These are phyloP conservation scores for Juglanconis oblonga DNA, from an alignment of 2,329 filamentous ascomycete species.

Conservation along the genomic window DNA sequence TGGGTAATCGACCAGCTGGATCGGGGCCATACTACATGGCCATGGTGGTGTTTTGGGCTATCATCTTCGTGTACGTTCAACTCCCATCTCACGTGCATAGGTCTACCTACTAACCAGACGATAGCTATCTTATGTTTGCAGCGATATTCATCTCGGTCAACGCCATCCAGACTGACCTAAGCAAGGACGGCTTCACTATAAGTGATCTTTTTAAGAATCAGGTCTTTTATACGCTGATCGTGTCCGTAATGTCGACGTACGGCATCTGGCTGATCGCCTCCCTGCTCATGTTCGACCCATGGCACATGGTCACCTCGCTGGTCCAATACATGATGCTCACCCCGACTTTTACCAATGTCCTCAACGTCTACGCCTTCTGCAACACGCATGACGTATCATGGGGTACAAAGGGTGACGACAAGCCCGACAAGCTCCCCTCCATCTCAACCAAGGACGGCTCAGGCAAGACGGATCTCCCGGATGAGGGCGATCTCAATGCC, in stretches of 20 bases:
- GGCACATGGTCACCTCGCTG: constrained; percentile 98
- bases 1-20: constrained; percentile 92
- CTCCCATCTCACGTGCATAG: not conserved
- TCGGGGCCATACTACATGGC: constrained; percentile 92
- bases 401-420: constrained; percentile 98
- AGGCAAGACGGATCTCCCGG: constrained; percentile 92
- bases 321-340: constrained; percentile 92
- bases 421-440: constrained; percentile 82
- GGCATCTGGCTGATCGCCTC: constrained; percentile 90
- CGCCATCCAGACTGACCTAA: constrained; percentile 72
- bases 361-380: constrained; percentile 99
- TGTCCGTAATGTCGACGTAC: constrained; percentile 89
- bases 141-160: constrained; percentile 90
- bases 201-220: constrained; percentile 77
- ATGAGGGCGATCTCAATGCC: constrained; percentile 91
- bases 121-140: constrained; percentile 85
- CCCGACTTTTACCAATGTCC: constrained; percentile 95
- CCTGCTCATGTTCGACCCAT: constrained; percentile 93
- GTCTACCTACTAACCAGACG: constrained; percentile 23
- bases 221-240: constrained; percentile 89
- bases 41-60: constrained; percentile 98
- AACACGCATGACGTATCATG: constrained; percentile 97
- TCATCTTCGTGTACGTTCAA: constrained; percentile 78
- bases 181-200: constrained; percentile 64
- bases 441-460: constrained; percentile 84